Conservation (phyloP, 257 asterid species). For the Coffea canephora region DNA sequence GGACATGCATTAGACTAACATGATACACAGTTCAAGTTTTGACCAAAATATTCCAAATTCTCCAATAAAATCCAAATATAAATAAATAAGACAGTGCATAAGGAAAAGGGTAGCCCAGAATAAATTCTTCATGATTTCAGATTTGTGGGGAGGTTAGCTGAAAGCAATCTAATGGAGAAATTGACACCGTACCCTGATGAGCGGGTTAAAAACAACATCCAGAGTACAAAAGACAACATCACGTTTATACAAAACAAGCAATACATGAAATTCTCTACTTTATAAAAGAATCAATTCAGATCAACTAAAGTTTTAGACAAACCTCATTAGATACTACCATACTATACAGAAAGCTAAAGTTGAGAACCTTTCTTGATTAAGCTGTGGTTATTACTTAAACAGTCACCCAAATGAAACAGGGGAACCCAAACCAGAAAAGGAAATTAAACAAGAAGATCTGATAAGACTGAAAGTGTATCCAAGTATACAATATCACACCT, state of each 20-base stretch:
- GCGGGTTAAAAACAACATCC: not conserved
- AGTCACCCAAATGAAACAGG: not conserved
- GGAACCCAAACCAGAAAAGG: not conserved
- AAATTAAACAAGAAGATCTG: no score
- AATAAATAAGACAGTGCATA: not conserved
- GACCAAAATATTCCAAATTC: conserved; percentile 30
- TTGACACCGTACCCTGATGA: not conserved
- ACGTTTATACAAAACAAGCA: no score
- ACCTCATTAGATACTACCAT: conserved; percentile 1
- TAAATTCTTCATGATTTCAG: not conserved
- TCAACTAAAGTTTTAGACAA: not conserved
- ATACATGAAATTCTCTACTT: not conserved
- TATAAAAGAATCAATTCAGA: not conserved
- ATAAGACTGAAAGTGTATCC: not conserved
- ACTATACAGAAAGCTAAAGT: not conserved
- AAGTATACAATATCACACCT: not conserved
- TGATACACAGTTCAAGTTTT: not conserved
- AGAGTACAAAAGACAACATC: not conserved
- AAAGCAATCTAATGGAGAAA: not conserved
- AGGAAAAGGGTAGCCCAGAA: not conserved
- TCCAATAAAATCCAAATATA: not conserved
- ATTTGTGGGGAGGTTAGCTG: not conserved
- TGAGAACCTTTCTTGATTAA: not conserved
- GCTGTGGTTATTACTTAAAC: not conserved
- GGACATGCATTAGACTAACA: conserved; percentile 10